Evolutionary conservation across 2,329 filamentous ascomycete genomes (phyloP), one percentile per base, ranked within the genome.

Genomic region (Coleophoma eucalyptorum): DNA sequence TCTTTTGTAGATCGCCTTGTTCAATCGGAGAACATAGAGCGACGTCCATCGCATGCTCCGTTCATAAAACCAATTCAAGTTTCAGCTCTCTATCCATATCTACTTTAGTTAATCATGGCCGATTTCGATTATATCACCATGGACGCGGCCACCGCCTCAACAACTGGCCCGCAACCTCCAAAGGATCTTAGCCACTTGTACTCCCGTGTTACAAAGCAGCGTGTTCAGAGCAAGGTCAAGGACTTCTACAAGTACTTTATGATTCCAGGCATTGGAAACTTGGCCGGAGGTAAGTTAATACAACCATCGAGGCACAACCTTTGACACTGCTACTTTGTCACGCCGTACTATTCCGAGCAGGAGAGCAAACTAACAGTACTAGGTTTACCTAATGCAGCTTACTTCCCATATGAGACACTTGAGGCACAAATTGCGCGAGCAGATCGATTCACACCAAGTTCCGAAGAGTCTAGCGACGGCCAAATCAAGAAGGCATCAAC

Each of bases 371-470:
- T 15, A 12, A 38, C 13, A 8, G 50, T 43, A 26, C 50, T 56
- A 92, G 89, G 90, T 53, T 80, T 96, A 19, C 92, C 92, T 15
- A 86, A 94, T 68, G 76, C 86, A 37, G 79, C 80, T 51, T 90
- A 90, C 71, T 97, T 97, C 64, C 92, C 92, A 8, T 96, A 88
- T 69, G 91, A 97, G 62, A 94, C 90, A 1, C 82, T 97, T 55
- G 90, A 96, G 69, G 89, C 91, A 38, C 84, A 87, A 57, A 82
- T 87, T 54, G 89, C 90, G 32, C 80, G 81, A 55, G 85, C 90
- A 7, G 75, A 87, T 56, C 81, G 91, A 67, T 94, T 88, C 77
- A 77, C 80, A 33, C 87, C 87, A 1, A 84, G 85, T 11, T 80
- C 83, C 35, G 88, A 87, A 65, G 72, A 76, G 43, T 81, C 82